phyloP scores from a whole-genome alignment of 148 eudicot species.

The Nyssa sinensis region DNA sequence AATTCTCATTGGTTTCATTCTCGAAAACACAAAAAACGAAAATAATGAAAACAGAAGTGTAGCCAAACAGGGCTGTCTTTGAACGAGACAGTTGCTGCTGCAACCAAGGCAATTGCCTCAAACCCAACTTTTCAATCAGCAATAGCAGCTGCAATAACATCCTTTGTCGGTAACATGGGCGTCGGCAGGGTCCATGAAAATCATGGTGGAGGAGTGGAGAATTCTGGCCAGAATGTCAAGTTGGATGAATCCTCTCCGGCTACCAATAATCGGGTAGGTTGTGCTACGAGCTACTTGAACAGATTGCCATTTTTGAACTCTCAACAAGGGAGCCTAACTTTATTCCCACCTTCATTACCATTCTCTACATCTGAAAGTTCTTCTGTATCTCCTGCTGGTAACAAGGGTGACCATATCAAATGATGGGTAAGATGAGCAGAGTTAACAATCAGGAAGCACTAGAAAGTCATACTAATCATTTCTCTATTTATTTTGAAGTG shows the following conservation, averaged over 20 bases:
- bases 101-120: conserved; percentile 35
- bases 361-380: background rate
- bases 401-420: too few relatives aligned
- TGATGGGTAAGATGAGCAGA: too few relatives aligned
- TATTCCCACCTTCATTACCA: background rate
- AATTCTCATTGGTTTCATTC: too few relatives aligned
- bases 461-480: too few relatives aligned
- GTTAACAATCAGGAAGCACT: too few relatives aligned
- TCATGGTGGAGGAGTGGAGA: background rate
- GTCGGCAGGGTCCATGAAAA: background rate
- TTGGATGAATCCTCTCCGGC: too few relatives aligned
- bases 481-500: too few relatives aligned
- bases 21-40: too few relatives aligned
- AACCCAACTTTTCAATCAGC: conserved; percentile 42
- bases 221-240: too few relatives aligned
- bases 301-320: background rate
- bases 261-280: background rate
- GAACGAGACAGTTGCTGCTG: conserved; percentile 31
- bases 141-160: conserved; percentile 45
- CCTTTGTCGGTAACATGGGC: conserved; percentile 31
- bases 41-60: too few relatives aligned
- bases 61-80: too few relatives aligned
- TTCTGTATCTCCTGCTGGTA: background rate
- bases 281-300: background rate
- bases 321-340: background rate